phyloP scores from a whole-genome alignment of 148 eudicot species.

The Arctostaphylos glauca region DNA sequence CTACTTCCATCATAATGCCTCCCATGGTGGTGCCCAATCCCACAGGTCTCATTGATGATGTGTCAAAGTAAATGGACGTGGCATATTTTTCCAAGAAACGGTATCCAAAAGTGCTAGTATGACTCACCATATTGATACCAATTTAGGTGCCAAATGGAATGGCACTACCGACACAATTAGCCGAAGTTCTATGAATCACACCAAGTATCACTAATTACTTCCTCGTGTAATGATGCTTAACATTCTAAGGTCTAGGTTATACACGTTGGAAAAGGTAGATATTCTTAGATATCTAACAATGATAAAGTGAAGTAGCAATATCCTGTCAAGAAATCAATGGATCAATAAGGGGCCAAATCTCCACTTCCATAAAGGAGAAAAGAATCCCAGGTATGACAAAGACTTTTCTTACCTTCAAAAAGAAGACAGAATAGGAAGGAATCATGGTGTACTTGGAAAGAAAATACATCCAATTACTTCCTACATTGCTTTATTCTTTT shows the following conservation, averaged over 20 bases:
- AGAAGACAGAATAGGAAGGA: constrained; percentile 14
- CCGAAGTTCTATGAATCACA: not conserved
- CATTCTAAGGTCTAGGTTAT: not conserved
- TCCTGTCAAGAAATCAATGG: not conserved
- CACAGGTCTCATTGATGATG: not conserved
- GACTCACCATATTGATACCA: not conserved
- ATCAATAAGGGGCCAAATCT: constrained; percentile 13
- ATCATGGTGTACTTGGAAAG: constrained; percentile 11
- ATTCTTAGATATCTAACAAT: not conserved
- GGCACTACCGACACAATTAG: not conserved
- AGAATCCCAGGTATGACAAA: constrained; percentile 16
- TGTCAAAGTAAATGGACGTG: not conserved
- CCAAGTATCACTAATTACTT: not conserved
- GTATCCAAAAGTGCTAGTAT: not conserved
- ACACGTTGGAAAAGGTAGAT: not conserved
- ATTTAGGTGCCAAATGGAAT: not conserved
- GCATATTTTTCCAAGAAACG: not conserved
- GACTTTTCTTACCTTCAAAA: not conserved
- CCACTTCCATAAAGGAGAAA: constrained; percentile 30
- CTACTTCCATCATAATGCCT: too few species aligned
- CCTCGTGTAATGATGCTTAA: not conserved
- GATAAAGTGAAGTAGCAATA: not conserved
- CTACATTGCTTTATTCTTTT: constrained; percentile 27
- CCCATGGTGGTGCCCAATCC: not conserved
- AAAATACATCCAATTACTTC: not conserved